These are phyloP conservation scores for Hirsutella thompsonii DNA, from an alignment of 2,329 filamentous ascomycete species.

Conservation along the genomic window DNA sequence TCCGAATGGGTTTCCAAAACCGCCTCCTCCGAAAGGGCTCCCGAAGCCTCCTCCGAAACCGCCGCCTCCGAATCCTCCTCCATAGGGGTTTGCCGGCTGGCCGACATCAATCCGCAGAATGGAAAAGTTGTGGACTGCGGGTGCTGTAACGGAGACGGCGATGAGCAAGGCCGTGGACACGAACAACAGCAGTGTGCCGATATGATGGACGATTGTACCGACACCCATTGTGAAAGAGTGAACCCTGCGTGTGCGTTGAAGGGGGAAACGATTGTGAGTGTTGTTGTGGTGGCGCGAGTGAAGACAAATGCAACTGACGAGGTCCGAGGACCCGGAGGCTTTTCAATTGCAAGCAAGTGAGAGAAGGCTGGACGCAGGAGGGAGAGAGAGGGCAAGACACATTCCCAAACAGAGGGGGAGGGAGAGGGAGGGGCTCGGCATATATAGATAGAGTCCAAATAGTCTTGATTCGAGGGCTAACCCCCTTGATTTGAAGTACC, in stretches of 20 bases:
- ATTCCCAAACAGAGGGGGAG: slow-evolving; percentile 1
- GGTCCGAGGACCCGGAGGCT: not conserved
- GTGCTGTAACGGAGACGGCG: slow-evolving; percentile 44
- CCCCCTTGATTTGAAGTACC: not conserved
- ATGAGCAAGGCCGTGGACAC: slow-evolving; percentile 41
- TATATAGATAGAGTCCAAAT: slow-evolving; percentile 3
- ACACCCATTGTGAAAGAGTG: slow-evolving; percentile 27
- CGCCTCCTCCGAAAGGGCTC: no score
- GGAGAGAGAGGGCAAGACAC: not conserved
- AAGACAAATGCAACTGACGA: not conserved
- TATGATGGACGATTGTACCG: slow-evolving; percentile 38
- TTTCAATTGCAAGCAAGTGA: not conserved
- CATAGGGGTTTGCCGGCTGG: not conserved
- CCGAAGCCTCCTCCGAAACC: no score
- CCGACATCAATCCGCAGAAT: slow-evolving; percentile 39
- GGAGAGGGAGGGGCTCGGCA: slow-evolving; percentile 3
- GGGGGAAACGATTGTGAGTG: not conserved
- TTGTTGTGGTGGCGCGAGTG: not conserved
- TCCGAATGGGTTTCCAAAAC: no score
- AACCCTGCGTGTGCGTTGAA: not conserved
- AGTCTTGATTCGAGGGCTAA: not conserved
- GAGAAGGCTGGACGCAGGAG: not conserved
- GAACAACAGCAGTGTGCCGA: slow-evolving; percentile 46
- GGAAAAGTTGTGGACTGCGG: slow-evolving; percentile 40
- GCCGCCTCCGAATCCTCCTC: no score